A percentile compares a stretch with the other conserved stretches of the same genome.
These are phyloP conservation scores for Tulasnella sp. DNA, from an alignment of 768 basidiomycete species.

Conservation along the genomic window DNA sequence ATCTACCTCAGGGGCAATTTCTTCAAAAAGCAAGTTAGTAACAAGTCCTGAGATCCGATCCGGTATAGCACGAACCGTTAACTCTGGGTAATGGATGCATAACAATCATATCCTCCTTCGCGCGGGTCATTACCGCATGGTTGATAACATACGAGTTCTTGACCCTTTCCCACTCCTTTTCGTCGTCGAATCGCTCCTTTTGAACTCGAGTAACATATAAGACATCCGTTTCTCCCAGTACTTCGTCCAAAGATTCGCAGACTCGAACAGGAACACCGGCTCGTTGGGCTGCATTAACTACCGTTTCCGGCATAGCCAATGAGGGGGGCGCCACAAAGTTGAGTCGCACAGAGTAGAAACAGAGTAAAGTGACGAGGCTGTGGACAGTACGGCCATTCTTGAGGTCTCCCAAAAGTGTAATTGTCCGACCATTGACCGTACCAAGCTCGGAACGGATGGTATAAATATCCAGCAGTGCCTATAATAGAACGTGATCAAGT, in stretches of 20 bases:
- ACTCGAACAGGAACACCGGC: constrained; percentile 67
- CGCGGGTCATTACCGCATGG: constrained; percentile 81
- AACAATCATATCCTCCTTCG: constrained; percentile 95
- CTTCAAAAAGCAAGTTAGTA: too few relatives aligned
- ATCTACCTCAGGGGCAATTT: constrained; percentile 98
- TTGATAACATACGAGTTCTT: constrained; percentile 89
- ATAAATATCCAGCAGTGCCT: constrained; percentile 79
- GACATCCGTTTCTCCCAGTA: constrained; percentile 85
- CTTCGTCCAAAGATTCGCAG: constrained; percentile 82
- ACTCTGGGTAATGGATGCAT: constrained; percentile 98
- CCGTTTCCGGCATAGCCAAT: constrained; percentile 77
- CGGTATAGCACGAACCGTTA: constrained; percentile 44
- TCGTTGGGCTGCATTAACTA: constrained; percentile 71
- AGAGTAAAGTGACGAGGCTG: constrained; percentile 82
- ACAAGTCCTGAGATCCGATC: too few relatives aligned
- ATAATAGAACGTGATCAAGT: constrained; percentile 9
- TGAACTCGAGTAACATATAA: constrained; percentile 94
- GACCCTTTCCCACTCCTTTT: constrained; percentile 76
- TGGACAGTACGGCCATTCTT: constrained; percentile 98
- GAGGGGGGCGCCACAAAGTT: constrained; percentile 89
- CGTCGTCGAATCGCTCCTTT: constrained; percentile 77
- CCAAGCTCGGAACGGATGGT: constrained; percentile 97
- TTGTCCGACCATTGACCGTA: constrained; percentile 89
- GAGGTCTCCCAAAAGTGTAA: constrained; percentile 86
- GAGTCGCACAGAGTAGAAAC: constrained; percentile 81